phyloP scores from a whole-genome alignment of 106 monocot species.

The Platanthera guangdongensis region DNA sequence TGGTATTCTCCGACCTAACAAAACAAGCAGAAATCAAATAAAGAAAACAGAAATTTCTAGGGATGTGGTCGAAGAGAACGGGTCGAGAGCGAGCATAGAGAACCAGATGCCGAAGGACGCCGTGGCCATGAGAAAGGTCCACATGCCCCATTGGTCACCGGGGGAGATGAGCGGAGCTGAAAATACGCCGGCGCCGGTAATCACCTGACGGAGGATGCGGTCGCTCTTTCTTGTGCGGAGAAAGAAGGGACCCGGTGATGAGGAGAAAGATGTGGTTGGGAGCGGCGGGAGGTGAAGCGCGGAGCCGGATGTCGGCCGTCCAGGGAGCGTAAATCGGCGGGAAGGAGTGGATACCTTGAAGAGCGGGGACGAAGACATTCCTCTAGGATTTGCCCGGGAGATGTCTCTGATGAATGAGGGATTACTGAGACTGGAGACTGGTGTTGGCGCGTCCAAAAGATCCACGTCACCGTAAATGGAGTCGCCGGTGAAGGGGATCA shows the following conservation, averaged over 20 bases:
- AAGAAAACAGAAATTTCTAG: not conserved
- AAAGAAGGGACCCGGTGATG: not conserved
- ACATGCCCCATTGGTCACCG: conserved; percentile 43
- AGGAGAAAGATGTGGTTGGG: not conserved
- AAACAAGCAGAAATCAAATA: not conserved
- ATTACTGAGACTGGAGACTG: too few species aligned
- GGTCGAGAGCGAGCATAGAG: too few species aligned
- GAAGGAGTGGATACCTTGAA: too few species aligned
- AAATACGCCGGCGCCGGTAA: not conserved
- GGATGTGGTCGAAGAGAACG: not conserved
- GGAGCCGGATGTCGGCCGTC: not conserved
- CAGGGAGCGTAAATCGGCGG: too few species aligned
- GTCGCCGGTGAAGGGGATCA: too few species aligned
- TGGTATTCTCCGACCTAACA: conserved; percentile 30
- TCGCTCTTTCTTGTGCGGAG: not conserved
- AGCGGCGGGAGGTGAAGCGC: not conserved
- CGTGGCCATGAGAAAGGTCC: conserved; percentile 42
- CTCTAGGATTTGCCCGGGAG: too few species aligned
- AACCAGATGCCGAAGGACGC: conserved; percentile 38
- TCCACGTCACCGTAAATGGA: too few species aligned
- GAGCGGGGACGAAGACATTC: too few species aligned
- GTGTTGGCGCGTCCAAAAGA: too few species aligned
- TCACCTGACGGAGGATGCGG: not conserved
- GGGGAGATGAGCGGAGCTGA: conserved; percentile 37
- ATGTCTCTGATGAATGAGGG: too few species aligned